Base-by-base conservation (phyloP, 2,329 filamentous ascomycete genomes). In the Monilinia laxa region DNA sequence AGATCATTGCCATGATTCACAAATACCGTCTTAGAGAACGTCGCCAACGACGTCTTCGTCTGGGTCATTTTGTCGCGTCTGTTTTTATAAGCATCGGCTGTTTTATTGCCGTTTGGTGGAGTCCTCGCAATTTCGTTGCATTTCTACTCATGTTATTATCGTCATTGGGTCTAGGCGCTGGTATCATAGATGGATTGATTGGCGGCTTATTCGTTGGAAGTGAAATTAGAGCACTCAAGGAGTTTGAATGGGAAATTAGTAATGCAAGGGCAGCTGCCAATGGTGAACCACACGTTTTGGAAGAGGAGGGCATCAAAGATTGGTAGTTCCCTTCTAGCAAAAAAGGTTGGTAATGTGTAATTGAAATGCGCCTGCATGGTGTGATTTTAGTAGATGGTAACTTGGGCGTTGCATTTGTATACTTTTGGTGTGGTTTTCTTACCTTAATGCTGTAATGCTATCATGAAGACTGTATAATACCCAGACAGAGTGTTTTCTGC, bases 231-330 rank as follows among this genome's bases (percentile, higher is more conserved):
- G 89, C 90, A 4, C 80, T 99, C 65, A 89, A 87, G 73, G 95
- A 99, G 80, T 98, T 98, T 79, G 87, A 95, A 76, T 97, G 92
- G 90, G 95, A 99, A 78, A 88, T 98, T 35, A 81, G 81, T 62
- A 93, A 90, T 75, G 89, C 89, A 16, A 87, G 77, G 69, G 71
- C 70, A 4, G 71, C 70, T 16, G 76, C 76, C 31, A 72, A 71
- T 38, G 73, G 72, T 9, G 76, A 76, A 42, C 42, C 69, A 11
- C 69, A 71, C 62, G 62, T 38, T 25, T 23, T 62, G 3, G 31
- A 18, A 2, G 58, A 62, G 45, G 58, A 62, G 58, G 58, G 58
- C 0, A 62, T 62, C 20, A n/a, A 51, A 42, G 58, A 62, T 52
- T 62, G 58, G 45, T 62, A 62, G 58, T 25, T 35, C n/a, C 9